These are phyloP conservation scores for Acacia acuminata DNA, from an alignment of 306 rosid species.

Conservation along the genomic window DNA sequence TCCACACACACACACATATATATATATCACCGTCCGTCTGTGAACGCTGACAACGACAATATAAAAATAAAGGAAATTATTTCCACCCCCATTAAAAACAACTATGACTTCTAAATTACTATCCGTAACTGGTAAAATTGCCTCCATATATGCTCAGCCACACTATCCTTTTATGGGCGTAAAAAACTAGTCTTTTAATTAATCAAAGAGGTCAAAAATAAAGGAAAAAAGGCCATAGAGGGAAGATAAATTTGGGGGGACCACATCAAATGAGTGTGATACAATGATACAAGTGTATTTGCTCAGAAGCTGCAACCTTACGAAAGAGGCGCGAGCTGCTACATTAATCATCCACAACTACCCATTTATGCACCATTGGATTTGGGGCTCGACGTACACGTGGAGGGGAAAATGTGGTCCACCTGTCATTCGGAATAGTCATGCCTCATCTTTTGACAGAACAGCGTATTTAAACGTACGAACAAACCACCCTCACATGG, in stretches of 20 bases:
- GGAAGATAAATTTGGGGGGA: not conserved
- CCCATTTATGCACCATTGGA: not conserved
- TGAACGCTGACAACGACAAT: not conserved
- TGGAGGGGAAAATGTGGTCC: not conserved
- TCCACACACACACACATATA: not conserved
- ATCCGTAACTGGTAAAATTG: not conserved
- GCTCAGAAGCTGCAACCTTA: not conserved
- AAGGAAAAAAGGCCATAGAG: not conserved
- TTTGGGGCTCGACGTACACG: not conserved
- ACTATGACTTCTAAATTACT: not conserved
- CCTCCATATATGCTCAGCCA: not conserved
- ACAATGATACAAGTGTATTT: not conserved
- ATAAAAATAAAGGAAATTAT: not conserved
- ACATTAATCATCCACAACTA: not conserved
- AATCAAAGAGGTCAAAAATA: not conserved
- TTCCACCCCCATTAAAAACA: not conserved
- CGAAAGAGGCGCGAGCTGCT: not conserved
- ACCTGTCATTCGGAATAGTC: not conserved
- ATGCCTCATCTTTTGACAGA: not conserved
- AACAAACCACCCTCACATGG: not conserved
- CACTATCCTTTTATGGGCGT: no score
- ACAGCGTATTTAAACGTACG: not conserved
- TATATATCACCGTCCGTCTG: not conserved
- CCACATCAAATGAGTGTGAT: not conserved
- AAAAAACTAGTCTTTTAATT: not conserved